Conservation (phyloP, 305 asterid genomes). For the Fraxinus dipetala region DNA sequence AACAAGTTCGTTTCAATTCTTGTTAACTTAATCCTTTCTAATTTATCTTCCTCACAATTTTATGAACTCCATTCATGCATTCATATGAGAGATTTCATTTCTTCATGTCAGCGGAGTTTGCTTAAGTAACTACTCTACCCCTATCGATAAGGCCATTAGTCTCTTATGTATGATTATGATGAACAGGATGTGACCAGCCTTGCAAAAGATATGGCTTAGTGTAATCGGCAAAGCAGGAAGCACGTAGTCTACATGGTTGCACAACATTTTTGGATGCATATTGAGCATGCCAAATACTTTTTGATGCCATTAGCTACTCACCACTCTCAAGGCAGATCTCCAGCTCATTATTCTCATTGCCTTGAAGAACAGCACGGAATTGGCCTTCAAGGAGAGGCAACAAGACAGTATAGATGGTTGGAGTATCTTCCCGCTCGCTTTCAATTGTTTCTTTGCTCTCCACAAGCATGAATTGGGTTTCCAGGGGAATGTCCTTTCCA, state of each 20-base stretch:
- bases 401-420: slow-evolving; percentile 58
- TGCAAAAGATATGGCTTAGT: not conserved
- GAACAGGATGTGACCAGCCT: slow-evolving; percentile 20
- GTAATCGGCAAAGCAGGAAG: slow-evolving; percentile 28
- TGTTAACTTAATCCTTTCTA: slow-evolving; percentile 23
- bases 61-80: slow-evolving; percentile 15
- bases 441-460: slow-evolving; percentile 74
- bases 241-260: not conserved
- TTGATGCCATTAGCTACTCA: slow-evolving; percentile 29
- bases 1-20: slow-evolving; percentile 29
- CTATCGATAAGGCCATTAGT: slow-evolving; percentile 11
- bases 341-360: slow-evolving; percentile 40
- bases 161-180: slow-evolving; percentile 24
- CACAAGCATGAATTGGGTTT: slow-evolving; percentile 94
- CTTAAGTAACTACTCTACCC: slow-evolving; percentile 18
- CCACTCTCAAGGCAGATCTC: slow-evolving; percentile 63
- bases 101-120: slow-evolving; percentile 24
- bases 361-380: slow-evolving; percentile 50
- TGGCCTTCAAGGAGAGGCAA: slow-evolving; percentile 54
- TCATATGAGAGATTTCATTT: slow-evolving; percentile 21
- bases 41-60: slow-evolving; percentile 25
- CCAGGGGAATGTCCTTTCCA: slow-evolving; percentile 85
- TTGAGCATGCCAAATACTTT: slow-evolving; percentile 9
- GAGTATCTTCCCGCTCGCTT: slow-evolving; percentile 51
- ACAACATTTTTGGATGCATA: not conserved